Percentiles rank a stretch among this genome's conserved stretches.
Conservation (phyloP, 176 grass and related monocot species). For the Zizania latifolia region DNA sequence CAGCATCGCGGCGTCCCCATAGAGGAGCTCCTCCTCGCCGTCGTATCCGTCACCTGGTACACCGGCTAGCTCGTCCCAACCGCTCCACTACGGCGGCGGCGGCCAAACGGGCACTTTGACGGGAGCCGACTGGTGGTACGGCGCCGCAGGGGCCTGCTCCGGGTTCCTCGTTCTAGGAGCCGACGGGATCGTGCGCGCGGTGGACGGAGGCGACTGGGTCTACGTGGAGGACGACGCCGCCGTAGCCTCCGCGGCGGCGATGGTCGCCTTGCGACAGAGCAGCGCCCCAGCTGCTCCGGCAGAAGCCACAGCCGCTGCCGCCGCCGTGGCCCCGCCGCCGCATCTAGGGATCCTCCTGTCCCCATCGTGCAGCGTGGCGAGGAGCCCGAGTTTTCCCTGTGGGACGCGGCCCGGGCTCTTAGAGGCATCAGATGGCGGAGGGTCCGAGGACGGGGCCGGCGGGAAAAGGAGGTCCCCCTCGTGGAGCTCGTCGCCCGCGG, state of each 20-base stretch:
- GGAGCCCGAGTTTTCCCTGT: conserved; percentile 17
- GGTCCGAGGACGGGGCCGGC: not conserved
- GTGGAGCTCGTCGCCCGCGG: conserved; percentile 26
- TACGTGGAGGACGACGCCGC: not conserved
- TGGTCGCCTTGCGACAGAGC: conserved; percentile 28
- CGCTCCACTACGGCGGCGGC: not conserved
- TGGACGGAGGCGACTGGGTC: not conserved
- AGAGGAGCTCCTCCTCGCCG: conserved; percentile 9
- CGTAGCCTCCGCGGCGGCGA: not conserved
- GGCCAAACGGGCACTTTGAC: conserved; percentile 29
- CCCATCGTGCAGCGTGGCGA: conserved; percentile 36
- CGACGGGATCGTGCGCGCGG: conserved; percentile 17
- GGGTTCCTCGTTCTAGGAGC: not conserved
- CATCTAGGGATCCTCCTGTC: not conserved
- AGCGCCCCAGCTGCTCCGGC: not conserved
- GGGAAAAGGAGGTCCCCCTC: conserved; percentile 42
- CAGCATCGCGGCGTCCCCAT: conserved; percentile 26
- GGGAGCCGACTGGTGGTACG: conserved; percentile 36
- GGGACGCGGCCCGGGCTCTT: conserved; percentile 5
- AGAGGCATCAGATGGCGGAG: conserved; percentile 15
- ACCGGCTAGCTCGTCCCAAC: conserved; percentile 6
- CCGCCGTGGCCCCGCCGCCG: not conserved
- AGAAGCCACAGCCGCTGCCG: not conserved
- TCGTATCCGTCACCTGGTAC: not conserved
- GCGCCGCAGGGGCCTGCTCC: not conserved